A percentile compares a stretch with the other conserved stretches of the same genome.
These are phyloP conservation scores for Penicillium psychrofluorescens DNA, from an alignment of 495 filamentous ascomycete genomes.

Conservation along the genomic window DNA sequence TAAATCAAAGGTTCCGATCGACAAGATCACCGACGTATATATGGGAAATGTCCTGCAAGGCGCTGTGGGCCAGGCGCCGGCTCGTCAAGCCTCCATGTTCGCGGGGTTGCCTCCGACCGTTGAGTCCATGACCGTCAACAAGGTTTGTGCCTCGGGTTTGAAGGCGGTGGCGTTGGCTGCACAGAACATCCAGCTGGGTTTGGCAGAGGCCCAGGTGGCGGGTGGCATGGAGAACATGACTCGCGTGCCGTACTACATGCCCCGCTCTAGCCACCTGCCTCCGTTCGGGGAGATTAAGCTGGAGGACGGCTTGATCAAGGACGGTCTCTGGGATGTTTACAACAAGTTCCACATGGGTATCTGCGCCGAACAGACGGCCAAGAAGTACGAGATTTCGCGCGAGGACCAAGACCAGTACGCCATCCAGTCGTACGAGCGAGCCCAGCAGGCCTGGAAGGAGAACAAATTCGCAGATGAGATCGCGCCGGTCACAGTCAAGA, in stretches of 20 bases:
- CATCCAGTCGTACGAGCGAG: conserved; percentile 76
- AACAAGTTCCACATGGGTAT: conserved; percentile 96
- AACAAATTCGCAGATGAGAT: conserved; percentile 81
- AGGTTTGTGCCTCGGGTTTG: conserved; percentile 91
- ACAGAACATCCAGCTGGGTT: conserved; percentile 86
- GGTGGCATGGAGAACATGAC: conserved; percentile 99
- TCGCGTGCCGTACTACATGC: conserved; percentile 83
- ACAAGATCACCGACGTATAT: conserved; percentile 81
- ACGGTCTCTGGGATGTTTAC: conserved; percentile 95
- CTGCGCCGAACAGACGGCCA: conserved; percentile 92
- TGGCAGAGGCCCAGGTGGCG: conserved; percentile 78
- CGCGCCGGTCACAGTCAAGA: conserved; percentile 72
- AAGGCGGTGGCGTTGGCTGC: conserved; percentile 89
- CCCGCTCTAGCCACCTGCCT: conserved; percentile 65
- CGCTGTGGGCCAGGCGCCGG: conserved; percentile 78
- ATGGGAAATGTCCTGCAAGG: conserved; percentile 96
- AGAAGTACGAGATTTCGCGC: conserved; percentile 72
- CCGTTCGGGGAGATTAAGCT: conserved; percentile 78
- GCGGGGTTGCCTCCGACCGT: conserved; percentile 72
- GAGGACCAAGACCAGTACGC: conserved; percentile 88
- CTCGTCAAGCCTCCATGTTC: conserved; percentile 82
- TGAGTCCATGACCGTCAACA: conserved; percentile 90
- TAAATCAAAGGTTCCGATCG: conserved; percentile 71
- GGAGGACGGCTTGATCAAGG: conserved; percentile 89
- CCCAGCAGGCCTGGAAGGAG: conserved; percentile 81